Percentiles rank a stretch among this genome's conserved stretches.
phyloP scores from a whole-genome alignment of 2,329 filamentous ascomycete genomes.

The Davidsoniella eucalypti region DNA sequence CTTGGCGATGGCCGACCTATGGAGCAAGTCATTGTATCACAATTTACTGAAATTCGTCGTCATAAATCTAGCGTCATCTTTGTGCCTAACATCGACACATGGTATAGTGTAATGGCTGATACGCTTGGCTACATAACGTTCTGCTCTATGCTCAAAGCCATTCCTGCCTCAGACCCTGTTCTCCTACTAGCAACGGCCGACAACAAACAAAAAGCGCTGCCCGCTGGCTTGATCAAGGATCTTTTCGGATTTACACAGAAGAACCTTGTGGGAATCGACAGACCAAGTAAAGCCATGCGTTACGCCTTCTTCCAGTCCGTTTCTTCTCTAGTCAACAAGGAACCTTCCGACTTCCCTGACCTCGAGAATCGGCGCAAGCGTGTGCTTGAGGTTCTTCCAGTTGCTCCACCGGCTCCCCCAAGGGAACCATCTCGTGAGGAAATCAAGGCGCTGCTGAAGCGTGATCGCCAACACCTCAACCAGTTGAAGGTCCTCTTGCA shows the following conservation, averaged over 20 bases:
- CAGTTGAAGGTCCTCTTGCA: constrained; percentile 77
- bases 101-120: constrained; percentile 50
- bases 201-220: constrained; percentile 42
- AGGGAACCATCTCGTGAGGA: constrained; percentile 60
- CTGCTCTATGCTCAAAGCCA: constrained; percentile 59
- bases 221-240: constrained; percentile 49
- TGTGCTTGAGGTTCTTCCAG: constrained; percentile 56
- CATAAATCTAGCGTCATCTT: constrained; percentile 95
- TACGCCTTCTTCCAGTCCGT: constrained; percentile 64
- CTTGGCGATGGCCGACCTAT: constrained; percentile 69
- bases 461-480: constrained; percentile 72
- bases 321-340: constrained; percentile 58
- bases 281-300: constrained; percentile 49
- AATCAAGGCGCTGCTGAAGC: constrained; percentile 61
- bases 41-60: constrained; percentile 82
- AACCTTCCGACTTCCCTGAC: constrained; percentile 75
- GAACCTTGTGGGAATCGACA: constrained; percentile 54
- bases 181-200: constrained; percentile 78
- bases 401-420: constrained; percentile 57
- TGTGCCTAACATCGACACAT: constrained; percentile 76
- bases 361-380: constrained; percentile 75
- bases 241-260: constrained; percentile 74
- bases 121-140: constrained; percentile 68
- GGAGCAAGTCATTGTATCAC: constrained; percentile 76
- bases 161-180: constrained; percentile 81